Percentiles rank a stretch among this genome's conserved stretches.
Conservation (phyloP, 768 basidiomycete genomes). For the Russula abietina region DNA sequence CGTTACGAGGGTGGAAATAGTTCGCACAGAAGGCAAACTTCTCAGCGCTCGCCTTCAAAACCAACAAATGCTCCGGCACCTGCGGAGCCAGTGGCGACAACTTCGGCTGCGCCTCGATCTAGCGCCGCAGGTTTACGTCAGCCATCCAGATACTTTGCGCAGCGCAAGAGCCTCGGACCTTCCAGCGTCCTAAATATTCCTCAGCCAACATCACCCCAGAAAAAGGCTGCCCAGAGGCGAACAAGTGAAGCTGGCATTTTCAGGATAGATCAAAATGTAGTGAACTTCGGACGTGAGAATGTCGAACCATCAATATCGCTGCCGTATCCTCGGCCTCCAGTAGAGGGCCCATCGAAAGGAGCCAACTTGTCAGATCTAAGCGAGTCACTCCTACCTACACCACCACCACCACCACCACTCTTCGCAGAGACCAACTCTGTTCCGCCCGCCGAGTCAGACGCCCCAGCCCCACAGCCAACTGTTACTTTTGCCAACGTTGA, state of each 20-base stretch:
- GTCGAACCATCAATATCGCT: not conserved
- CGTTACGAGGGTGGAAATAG: slow-evolving; percentile 34
- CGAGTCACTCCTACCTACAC: not conserved
- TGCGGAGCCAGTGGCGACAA: slow-evolving; percentile 3
- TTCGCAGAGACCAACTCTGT: not conserved
- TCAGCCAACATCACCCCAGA: slow-evolving; percentile 12
- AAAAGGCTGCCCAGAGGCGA: not conserved
- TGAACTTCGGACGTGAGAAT: slow-evolving; percentile 9
- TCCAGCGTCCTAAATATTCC: slow-evolving; percentile 12
- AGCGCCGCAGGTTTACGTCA: slow-evolving; percentile 44
- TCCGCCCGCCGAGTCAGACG: not conserved
- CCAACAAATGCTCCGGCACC: slow-evolving; percentile 4
- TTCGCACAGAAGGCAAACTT: slow-evolving; percentile 47
- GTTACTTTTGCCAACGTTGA: slow-evolving; percentile 3
- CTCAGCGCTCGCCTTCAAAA: not conserved
- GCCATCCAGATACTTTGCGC: slow-evolving; percentile 66
- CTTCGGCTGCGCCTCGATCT: slow-evolving; percentile 19
- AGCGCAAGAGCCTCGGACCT: slow-evolving; percentile 55
- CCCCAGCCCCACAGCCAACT: not conserved
- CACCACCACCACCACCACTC: not conserved
- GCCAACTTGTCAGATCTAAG: not conserved
- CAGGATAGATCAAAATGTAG: not conserved
- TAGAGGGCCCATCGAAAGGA: not conserved
- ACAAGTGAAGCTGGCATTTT: slow-evolving; percentile 10
- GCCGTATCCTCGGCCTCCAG: not conserved